Evolutionary conservation across 208 protist genomes (phyloP).

Genomic region (Naegleria gruberi): DNA sequence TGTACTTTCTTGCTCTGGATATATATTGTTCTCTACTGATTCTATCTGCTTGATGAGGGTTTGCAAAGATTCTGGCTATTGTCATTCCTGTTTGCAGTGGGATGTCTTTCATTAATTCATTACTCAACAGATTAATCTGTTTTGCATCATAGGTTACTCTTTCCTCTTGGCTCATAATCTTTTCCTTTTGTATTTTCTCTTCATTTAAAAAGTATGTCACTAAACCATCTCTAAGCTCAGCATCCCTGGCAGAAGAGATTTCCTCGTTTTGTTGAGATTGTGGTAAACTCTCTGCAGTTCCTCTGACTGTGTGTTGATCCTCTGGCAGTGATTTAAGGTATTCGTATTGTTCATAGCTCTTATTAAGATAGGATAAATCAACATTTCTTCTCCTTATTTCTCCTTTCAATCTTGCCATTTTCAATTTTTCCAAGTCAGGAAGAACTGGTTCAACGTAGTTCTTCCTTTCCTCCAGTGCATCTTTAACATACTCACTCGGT

Average conservation of each 20-base stretch:
- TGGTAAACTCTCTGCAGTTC: neutral
- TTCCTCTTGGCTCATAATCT: neutral
- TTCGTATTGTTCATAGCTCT: neutral
- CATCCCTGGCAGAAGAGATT: neutral
- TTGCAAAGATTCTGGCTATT: neutral
- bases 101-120: neutral
- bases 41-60: neutral
- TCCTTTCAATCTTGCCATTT: neutral
- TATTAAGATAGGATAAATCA: neutral
- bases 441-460: too few relatives aligned
- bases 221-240: neutral
- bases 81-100: neutral
- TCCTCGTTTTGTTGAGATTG: neutral
- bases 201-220: neutral
- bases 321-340: too few relatives aligned
- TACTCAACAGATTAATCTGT: neutral
- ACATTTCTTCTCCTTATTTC: neutral
- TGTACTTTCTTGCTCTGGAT: neutral
- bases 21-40: neutral
- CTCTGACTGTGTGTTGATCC: too few relatives aligned
- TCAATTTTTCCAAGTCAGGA: neutral
- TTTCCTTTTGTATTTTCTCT: neutral
- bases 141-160: neutral
- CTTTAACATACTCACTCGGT: neutral
- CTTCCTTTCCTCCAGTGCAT: neutral